Evolutionary conservation across 192 early-diverging fungal genomes (phyloP), one percentile per base, ranked within the genome.

Genomic region (Fimicolochytrium jonesii): DNA sequence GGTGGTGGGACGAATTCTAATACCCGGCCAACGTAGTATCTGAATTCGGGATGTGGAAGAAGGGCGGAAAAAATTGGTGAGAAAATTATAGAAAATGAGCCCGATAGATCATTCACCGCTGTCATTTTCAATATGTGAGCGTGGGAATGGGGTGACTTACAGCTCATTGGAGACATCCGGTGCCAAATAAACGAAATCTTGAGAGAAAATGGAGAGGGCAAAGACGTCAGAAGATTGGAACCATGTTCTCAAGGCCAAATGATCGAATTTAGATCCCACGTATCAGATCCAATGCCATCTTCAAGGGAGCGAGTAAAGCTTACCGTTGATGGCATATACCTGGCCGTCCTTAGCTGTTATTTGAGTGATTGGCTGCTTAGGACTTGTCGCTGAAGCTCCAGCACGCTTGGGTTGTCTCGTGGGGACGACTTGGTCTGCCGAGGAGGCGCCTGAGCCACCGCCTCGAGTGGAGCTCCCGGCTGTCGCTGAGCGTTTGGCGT

Each of bases 121-220:
- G 4, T n/a, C 2, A 32, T 17, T 13, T 4, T 36, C 49, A 48
- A 66, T 15, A 23, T 30, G 32, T 6, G 33, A n/a, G 23, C 11
- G n/a, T n/a, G n/a, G n/a, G n/a, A n/a, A n/a, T n/a, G 11, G 32
- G 41, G 17, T 34, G 13, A 67, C 66, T 59, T 82, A 88, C 47
- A 87, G 77, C 47, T 92, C 90, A 6, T 87, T 85, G 7, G 80
- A 66, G 59, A 83, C 77, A 56, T 89, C 88, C 42, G 87, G 82
- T 20, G 82, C 79, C 64, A 90, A 62, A 59, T 89, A 90, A 18
- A 90, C 88, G 75, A 85, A 86, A 52, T 92, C 88, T 92, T 23
- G 2, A 33, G 26, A 22, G 17, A 30, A 46, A 23, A 18, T 46
- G n/a, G n/a, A 1, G 9, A 1, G 39, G 9, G 1, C 56, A 13